phyloP scores from a whole-genome alignment of 345 rosid genomes.

The Syzygium aromaticum region DNA sequence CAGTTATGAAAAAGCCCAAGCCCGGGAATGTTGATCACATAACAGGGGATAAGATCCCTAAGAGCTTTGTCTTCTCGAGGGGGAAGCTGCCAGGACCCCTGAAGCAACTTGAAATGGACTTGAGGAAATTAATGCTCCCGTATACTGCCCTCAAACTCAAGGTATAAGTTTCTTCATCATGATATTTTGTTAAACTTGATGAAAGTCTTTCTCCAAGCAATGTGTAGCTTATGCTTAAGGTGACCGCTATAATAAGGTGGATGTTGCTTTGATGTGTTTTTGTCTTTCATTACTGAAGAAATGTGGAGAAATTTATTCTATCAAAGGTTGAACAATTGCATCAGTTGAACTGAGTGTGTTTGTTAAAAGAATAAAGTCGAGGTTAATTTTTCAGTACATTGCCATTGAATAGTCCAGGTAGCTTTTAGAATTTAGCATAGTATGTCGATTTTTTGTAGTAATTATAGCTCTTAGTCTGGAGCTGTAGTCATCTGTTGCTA shows the following conservation, averaged over 20 bases:
- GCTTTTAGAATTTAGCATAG: background rate
- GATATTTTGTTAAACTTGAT: background rate
- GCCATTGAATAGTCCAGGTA: background rate
- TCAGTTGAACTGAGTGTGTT: background rate
- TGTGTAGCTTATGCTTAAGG: background rate
- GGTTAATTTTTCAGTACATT: background rate
- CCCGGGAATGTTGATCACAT: conserved; percentile 56
- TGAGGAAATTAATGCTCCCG: conserved; percentile 94
- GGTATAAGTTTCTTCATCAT: conserved; percentile 17
- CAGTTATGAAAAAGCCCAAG: conserved; percentile 36
- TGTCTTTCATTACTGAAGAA: background rate
- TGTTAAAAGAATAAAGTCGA: background rate
- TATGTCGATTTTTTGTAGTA: background rate
- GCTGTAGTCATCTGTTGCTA: background rate
- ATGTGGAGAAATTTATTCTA: background rate
- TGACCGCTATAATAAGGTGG: background rate
- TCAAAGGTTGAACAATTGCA: background rate
- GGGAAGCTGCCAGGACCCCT: conserved; percentile 80
- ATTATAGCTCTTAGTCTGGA: background rate
- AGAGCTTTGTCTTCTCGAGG: conserved; percentile 83
- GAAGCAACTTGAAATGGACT: conserved; percentile 74
- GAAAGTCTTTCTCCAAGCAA: background rate
- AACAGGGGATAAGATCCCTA: conserved; percentile 83
- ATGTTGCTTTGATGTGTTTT: background rate
- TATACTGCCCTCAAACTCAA: conserved; percentile 85